Evolutionary conservation across 805 yeast species (phyloP).

Genomic region (Torulaspora franciscae): DNA sequence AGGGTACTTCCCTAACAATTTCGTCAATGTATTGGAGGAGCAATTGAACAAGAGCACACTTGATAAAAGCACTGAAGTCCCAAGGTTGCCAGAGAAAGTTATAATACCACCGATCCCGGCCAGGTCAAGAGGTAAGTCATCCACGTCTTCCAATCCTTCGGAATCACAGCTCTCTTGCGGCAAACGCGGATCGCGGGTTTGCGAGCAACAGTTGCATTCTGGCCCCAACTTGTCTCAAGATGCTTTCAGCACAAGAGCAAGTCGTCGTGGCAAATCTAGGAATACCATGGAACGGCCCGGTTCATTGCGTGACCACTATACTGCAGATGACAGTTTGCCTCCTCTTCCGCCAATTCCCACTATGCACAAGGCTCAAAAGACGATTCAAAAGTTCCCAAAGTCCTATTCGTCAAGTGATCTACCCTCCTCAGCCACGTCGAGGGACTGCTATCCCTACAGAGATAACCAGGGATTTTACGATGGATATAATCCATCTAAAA

Average conservation of each 20-base stretch:
- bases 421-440: slow-evolving; percentile 6
- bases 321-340: slow-evolving; percentile 15
- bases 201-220: slow-evolving; percentile 7
- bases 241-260: slow-evolving; percentile 6
- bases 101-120: slow-evolving; percentile 18
- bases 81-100: slow-evolving; percentile 15
- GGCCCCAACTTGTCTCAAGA: slow-evolving; percentile 14
- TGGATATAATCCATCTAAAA: slow-evolving; percentile 14
- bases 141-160: slow-evolving; percentile 3
- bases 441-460: slow-evolving; percentile 15
- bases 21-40: slow-evolving; percentile 56
- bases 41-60: slow-evolving; percentile 18
- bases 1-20: slow-evolving; percentile 86
- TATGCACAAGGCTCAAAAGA: slow-evolving; percentile 4
- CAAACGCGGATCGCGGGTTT: background rate
- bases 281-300: background rate
- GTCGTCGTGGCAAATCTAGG: slow-evolving; percentile 4
- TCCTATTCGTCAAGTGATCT: slow-evolving; percentile 31
- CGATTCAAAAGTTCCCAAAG: slow-evolving; percentile 16
- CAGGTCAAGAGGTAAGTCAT: slow-evolving; percentile 7
- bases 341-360: slow-evolving; percentile 28
- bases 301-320: background rate
- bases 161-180: background rate
- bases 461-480: slow-evolving; percentile 19
- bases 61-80: slow-evolving; percentile 3